phyloP scores from a whole-genome alignment of 352 stramenopile species.

The Pythium apleroticum region DNA sequence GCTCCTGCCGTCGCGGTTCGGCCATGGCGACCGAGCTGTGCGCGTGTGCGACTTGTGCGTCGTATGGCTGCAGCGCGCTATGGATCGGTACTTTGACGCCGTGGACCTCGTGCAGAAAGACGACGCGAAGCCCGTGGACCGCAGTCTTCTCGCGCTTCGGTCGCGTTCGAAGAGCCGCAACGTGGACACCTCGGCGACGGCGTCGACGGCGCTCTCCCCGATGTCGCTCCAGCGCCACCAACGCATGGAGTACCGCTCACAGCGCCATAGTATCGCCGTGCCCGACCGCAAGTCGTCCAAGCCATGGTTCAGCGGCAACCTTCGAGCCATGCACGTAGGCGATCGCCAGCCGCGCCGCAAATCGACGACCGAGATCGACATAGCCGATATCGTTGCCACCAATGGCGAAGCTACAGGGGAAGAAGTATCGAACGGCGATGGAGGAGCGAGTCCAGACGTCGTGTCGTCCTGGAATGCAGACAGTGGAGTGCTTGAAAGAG shows the following conservation, averaged over 20 bases:
- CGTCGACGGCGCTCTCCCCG: constrained; percentile 4
- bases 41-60: constrained; percentile 62
- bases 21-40: constrained; percentile 44
- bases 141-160: constrained; percentile 9
- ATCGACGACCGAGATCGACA: constrained; percentile 34
- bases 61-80: constrained; percentile 63
- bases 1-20: constrained; percentile 59
- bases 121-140: constrained; percentile 2
- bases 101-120: constrained; percentile 38
- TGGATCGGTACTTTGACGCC: constrained; percentile 66
- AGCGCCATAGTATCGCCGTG: constrained; percentile 27
- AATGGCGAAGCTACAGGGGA: constrained; percentile 11
- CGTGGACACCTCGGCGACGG: neutral
- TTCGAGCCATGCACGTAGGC: constrained; percentile 67
- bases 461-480: neutral
- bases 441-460: constrained; percentile 4
- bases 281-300: constrained; percentile 21
- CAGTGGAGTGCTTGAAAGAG: neutral
- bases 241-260: constrained; percentile 23
- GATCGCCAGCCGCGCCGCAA: constrained; percentile 60
- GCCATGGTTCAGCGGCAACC: constrained; percentile 69
- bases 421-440: neutral
- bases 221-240: constrained; percentile 4
- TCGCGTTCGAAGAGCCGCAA: constrained; percentile 1
- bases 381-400: neutral